These are phyloP conservation scores for Komagataea norvegica DNA, from an alignment of 1,139 yeast genomes.

Conservation along the genomic window DNA sequence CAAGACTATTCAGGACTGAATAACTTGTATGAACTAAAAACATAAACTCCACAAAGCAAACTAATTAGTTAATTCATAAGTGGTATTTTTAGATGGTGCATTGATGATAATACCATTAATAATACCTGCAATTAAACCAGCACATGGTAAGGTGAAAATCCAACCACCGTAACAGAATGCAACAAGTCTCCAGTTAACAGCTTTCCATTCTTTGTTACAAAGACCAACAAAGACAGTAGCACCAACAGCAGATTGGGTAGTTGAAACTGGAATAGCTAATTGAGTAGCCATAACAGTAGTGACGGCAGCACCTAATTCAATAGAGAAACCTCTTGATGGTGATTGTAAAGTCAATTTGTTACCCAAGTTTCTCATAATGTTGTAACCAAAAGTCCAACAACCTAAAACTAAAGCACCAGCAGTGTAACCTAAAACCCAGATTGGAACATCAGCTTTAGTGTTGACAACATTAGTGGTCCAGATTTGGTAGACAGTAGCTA, in stretches of 20 bases:
- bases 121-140: slow-evolving; percentile 69
- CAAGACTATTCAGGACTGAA: too few relatives aligned
- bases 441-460: slow-evolving; percentile 55
- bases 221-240: slow-evolving; percentile 74
- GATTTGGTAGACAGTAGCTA: slow-evolving; percentile 58
- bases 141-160: slow-evolving; percentile 68
- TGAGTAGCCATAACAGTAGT: slow-evolving; percentile 76
- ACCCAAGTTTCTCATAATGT: slow-evolving; percentile 67
- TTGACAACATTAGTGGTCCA: slow-evolving; percentile 52
- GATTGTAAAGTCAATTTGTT: slow-evolving; percentile 73
- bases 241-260: slow-evolving; percentile 80
- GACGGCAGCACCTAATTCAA: slow-evolving; percentile 76
- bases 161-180: slow-evolving; percentile 69
- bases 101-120: slow-evolving; percentile 60
- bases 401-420: slow-evolving; percentile 68
- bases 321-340: slow-evolving; percentile 75
- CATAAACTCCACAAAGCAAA: not conserved
- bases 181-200: slow-evolving; percentile 79
- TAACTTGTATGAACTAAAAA: not conserved
- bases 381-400: slow-evolving; percentile 69
- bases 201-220: slow-evolving; percentile 57
- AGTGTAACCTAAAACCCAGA: slow-evolving; percentile 68
- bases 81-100: slow-evolving; percentile 44
- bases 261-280: slow-evolving; percentile 65
- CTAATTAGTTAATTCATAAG: slow-evolving; percentile 1